A percentile compares a stretch with the other conserved stretches of the same genome.
phyloP scores from a whole-genome alignment of 2,329 filamentous ascomycete genomes.

The Rhytidhysteron rufulum region DNA sequence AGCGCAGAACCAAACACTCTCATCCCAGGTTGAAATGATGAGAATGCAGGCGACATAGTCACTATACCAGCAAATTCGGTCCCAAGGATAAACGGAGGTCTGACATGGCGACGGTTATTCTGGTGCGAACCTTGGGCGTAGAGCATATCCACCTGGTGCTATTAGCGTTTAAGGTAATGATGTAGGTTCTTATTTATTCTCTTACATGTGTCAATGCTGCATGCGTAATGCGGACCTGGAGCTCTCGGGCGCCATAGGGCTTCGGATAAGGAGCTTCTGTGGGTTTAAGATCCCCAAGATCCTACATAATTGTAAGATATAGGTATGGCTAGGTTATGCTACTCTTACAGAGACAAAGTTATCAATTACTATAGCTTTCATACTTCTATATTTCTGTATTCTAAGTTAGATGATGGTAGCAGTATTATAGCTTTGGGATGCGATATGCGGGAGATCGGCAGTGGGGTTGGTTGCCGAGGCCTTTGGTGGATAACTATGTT shows the following conservation, averaged over 20 bases:
- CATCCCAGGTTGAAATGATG: constrained; percentile 44
- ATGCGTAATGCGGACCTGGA: constrained; percentile 49
- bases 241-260: constrained; percentile 32
- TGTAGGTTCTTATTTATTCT: too few species aligned
- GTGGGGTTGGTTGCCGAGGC: constrained; percentile 7
- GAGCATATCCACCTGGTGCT: constrained; percentile 58
- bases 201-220: constrained; percentile 58
- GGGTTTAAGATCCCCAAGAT: constrained; percentile 26
- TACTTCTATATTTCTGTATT: neutral
- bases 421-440: neutral
- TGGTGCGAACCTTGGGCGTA: constrained; percentile 59
- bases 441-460: constrained; percentile 6
- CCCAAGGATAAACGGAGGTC: constrained; percentile 56
- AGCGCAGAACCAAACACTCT: constrained; percentile 52
- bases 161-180: too few species aligned
- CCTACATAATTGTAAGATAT: constrained; percentile 8
- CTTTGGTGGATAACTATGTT: constrained; percentile 1
- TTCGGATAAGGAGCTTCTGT: constrained; percentile 25
- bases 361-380: constrained; percentile 2
- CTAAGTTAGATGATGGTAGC: neutral
- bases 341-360: constrained; percentile 1
- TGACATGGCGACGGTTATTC: constrained; percentile 55
- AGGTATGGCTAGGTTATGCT: neutral
- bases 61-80: constrained; percentile 60
- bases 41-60: constrained; percentile 32